A percentile compares a stretch with the other conserved stretches of the same genome.
Conservation (phyloP, 805 yeast genomes). For the Starmerella stigmatis region DNA sequence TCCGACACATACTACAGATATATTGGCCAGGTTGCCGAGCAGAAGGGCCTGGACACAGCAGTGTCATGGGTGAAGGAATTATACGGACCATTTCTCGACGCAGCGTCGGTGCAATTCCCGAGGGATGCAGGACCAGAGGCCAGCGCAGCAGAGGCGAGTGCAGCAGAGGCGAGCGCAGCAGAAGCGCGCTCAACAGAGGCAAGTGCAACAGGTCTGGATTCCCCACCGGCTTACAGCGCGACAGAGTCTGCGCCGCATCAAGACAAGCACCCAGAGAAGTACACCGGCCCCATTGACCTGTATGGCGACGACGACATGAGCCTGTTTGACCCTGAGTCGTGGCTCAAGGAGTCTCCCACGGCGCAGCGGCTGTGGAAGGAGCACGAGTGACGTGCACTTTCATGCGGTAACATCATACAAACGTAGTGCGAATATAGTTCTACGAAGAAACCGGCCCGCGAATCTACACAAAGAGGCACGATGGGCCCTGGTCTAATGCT, state of each 20-base stretch:
- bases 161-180: too few species aligned
- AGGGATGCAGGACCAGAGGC: neutral
- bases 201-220: too few species aligned
- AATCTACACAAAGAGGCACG: too few species aligned
- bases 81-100: neutral
- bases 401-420: too few species aligned
- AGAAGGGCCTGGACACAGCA: neutral
- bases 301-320: constrained; percentile 5
- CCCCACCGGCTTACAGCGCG: too few species aligned
- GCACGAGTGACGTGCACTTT: neutral
- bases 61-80: neutral
- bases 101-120: neutral
- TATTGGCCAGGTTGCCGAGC: constrained; percentile 6
- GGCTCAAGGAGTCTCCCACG: constrained; percentile 14
- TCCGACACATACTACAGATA: neutral
- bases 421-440: too few species aligned
- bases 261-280: neutral
- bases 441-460: too few species aligned
- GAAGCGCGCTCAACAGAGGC: neutral
- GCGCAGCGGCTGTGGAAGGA: constrained; percentile 13
- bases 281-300: neutral
- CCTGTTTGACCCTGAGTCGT: constrained; percentile 15
- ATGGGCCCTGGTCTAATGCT: too few species aligned
- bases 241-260: neutral
- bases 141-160: too few species aligned